A percentile compares a stretch with the other conserved stretches of the same genome.
Conservation (phyloP, 768 basidiomycete genomes). For the Suillus ampliporus region DNA sequence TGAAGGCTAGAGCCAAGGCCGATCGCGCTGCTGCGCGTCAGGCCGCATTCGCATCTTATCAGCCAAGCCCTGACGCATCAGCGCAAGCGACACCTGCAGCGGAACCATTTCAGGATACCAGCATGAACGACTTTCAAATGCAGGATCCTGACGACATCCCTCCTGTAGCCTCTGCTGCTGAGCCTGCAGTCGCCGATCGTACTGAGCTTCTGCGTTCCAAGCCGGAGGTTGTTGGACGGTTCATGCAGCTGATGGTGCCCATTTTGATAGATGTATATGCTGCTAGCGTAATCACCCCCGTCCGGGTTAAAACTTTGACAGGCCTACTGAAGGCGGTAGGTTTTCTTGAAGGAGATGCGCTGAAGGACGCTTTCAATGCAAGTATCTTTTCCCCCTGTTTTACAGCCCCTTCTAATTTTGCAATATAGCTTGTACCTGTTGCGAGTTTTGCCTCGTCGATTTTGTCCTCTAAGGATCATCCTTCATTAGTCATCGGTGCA, state of each 20-base stretch:
- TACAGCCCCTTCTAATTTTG: slow-evolving; percentile 16
- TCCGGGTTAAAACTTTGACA: slow-evolving; percentile 88
- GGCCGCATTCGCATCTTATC: slow-evolving; percentile 33
- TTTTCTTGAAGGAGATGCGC: slow-evolving; percentile 78
- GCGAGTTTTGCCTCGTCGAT: slow-evolving; percentile 96
- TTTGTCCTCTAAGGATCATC: slow-evolving; percentile 90
- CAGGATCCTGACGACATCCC: slow-evolving; percentile 48
- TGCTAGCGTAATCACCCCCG: slow-evolving; percentile 89
- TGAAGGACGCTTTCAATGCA: slow-evolving; percentile 81
- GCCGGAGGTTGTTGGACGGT: slow-evolving; percentile 77
- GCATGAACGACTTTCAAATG: slow-evolving; percentile 44
- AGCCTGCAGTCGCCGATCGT: slow-evolving; percentile 52
- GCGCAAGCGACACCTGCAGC: slow-evolving; percentile 31
- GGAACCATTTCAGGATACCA: slow-evolving; percentile 30
- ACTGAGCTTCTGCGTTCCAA: slow-evolving; percentile 78
- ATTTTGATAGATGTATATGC: slow-evolving; percentile 98
- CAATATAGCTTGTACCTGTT: slow-evolving; percentile 82
- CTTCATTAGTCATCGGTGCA: slow-evolving; percentile 83
- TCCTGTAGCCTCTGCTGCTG: slow-evolving; percentile 37
- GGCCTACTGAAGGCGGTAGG: slow-evolving; percentile 91
- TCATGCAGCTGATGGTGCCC: slow-evolving; percentile 89
- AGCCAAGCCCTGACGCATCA: slow-evolving; percentile 16
- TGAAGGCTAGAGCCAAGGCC: slow-evolving; percentile 84
- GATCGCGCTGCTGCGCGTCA: slow-evolving; percentile 76
- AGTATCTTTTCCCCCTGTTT: slow-evolving; percentile 32